These are phyloP conservation scores for Curvularia hawaiiensis DNA, from an alignment of 2,329 filamentous ascomycete species.

Conservation along the genomic window DNA sequence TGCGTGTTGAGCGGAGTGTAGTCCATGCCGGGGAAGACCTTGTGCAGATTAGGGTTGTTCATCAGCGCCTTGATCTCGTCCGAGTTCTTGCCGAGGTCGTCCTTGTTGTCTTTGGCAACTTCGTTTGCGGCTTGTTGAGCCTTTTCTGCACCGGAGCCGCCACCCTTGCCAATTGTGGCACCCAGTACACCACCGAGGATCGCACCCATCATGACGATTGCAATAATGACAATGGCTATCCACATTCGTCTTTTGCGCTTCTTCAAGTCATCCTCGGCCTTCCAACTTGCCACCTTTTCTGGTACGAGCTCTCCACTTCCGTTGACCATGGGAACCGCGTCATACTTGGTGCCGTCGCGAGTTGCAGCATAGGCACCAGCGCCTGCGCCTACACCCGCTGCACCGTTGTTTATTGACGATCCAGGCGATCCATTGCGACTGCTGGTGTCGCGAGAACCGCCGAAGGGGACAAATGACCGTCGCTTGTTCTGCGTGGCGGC, in stretches of 20 bases:
- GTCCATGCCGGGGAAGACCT: slow-evolving; percentile 93
- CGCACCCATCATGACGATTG: slow-evolving; percentile 69
- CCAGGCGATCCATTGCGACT: slow-evolving; percentile 47
- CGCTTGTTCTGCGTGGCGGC: slow-evolving; percentile 56
- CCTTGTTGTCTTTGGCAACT: slow-evolving; percentile 69
- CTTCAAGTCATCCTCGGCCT: slow-evolving; percentile 52
- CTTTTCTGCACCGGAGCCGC: slow-evolving; percentile 25
- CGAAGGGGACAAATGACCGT: slow-evolving; percentile 65
- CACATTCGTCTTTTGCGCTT: slow-evolving; percentile 69
- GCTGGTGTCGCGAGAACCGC: slow-evolving; percentile 50
- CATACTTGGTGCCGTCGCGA: slow-evolving; percentile 58
- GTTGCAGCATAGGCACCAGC: slow-evolving; percentile 25
- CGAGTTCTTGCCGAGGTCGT: slow-evolving; percentile 76
- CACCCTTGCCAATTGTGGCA: slow-evolving; percentile 64
- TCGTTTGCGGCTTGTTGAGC: slow-evolving; percentile 33
- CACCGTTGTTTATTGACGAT: slow-evolving; percentile 42
- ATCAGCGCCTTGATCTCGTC: slow-evolving; percentile 79
- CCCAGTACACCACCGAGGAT: slow-evolving; percentile 78
- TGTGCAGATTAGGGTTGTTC: slow-evolving; percentile 82
- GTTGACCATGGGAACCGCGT: slow-evolving; percentile 54
- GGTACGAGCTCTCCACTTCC: slow-evolving; percentile 34
- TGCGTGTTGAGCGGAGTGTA: slow-evolving; percentile 93
- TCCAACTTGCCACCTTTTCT: slow-evolving; percentile 68
- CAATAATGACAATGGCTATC: slow-evolving; percentile 69
- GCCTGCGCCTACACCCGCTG: slow-evolving; percentile 52